These are phyloP conservation scores for Blastocystis sp. DNA, from an alignment of 352 stramenopile genomes.

Conservation along the genomic window DNA sequence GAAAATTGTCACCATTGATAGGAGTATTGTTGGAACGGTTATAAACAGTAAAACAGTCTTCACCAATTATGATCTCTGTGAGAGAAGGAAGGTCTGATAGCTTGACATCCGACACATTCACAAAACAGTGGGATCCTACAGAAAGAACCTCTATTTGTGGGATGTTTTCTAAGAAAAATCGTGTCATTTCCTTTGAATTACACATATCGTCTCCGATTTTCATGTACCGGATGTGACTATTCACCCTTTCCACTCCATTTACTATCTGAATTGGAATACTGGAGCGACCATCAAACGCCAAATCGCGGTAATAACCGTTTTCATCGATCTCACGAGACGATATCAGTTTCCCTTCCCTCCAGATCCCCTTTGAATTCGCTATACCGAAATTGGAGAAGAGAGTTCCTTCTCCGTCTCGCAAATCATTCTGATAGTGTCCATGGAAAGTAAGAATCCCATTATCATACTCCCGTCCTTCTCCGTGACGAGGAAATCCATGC, in stretches of 20 bases:
- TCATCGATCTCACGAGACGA: not conserved
- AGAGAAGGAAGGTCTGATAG: not conserved
- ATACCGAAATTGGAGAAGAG: not conserved
- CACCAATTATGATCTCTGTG: not conserved
- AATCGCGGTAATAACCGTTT: not conserved
- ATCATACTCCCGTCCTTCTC: conserved; percentile 2
- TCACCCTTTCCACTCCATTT: not conserved
- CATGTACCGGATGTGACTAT: not conserved
- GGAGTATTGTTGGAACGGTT: not conserved
- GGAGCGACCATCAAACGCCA: conserved; percentile 2
- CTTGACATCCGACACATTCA: not conserved
- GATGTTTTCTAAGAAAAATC: not conserved
- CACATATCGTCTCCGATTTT: not conserved
- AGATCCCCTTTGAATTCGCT: not conserved
- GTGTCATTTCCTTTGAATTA: not conserved
- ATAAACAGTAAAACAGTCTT: not conserved
- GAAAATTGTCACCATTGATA: not conserved
- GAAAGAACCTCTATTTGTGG: not conserved
- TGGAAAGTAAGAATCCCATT: not conserved
- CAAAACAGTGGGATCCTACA: not conserved
- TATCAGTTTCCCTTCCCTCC: not conserved
- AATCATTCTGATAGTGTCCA: not conserved
- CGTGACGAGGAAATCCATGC: not conserved
- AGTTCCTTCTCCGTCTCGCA: not conserved
- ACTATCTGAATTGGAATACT: not conserved